A percentile compares a stretch with the other conserved stretches of the same genome.
phyloP scores from a whole-genome alignment of 257 asterid species.

The Marsdenia floribunda region DNA sequence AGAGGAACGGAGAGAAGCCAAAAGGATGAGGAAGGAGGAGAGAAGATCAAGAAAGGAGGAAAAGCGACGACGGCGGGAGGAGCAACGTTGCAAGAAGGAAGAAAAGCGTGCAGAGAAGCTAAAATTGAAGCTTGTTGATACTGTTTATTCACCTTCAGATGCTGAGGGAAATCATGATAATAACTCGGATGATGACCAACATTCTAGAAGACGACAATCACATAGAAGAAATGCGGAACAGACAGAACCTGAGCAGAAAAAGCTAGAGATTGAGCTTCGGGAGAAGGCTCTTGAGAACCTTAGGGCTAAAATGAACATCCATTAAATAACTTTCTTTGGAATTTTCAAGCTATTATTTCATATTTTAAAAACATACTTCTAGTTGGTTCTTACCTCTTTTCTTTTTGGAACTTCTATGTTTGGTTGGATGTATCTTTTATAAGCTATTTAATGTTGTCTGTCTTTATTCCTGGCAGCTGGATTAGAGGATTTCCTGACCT shows the following conservation, averaged over 20 bases:
- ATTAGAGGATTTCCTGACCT: slow-evolving; percentile 83
- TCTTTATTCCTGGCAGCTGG: slow-evolving; percentile 93
- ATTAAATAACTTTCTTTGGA: slow-evolving; percentile 38
- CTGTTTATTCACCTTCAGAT: slow-evolving; percentile 49
- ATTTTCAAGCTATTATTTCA: slow-evolving; percentile 24
- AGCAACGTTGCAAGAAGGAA: slow-evolving; percentile 59
- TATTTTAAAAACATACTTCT: slow-evolving; percentile 27
- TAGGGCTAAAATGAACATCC: slow-evolving; percentile 80
- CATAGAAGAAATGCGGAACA: slow-evolving; percentile 35
- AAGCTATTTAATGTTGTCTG: slow-evolving; percentile 58
- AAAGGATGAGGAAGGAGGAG: slow-evolving; percentile 78
- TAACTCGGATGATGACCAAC: slow-evolving; percentile 47
- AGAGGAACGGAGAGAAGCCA: slow-evolving; percentile 73
- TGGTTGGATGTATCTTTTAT: slow-evolving; percentile 44
- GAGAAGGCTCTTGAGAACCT: slow-evolving; percentile 95
- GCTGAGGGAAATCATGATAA: slow-evolving; percentile 28
- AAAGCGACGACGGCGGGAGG: slow-evolving; percentile 63
- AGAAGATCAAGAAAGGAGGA: slow-evolving; percentile 66
- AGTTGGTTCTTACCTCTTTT: slow-evolving; percentile 18
- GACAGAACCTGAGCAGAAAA: slow-evolving; percentile 58
- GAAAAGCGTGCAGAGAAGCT: slow-evolving; percentile 60
- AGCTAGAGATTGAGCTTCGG: slow-evolving; percentile 89
- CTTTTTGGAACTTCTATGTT: slow-evolving; percentile 36
- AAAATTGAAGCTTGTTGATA: slow-evolving; percentile 48
- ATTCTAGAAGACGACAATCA: slow-evolving; percentile 30